Evolutionary conservation across 2,329 filamentous ascomycete species (phyloP), one percentile per base, ranked within the genome.

Genomic region (Fusarium humuli): DNA sequence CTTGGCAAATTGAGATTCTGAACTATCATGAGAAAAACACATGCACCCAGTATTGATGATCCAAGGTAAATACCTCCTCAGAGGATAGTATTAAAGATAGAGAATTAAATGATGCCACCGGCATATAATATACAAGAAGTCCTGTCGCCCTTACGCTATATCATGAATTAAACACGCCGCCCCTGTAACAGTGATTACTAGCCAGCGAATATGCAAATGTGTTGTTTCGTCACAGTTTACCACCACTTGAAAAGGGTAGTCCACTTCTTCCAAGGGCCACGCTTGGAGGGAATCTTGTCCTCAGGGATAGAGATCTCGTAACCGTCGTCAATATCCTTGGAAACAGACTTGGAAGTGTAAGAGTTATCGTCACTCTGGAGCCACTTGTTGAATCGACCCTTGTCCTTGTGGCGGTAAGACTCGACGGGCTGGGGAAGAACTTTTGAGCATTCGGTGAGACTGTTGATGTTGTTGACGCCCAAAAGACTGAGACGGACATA

Each of bases 401-500:
- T 61, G 22, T 77, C 76, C 40, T 66, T 63, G 48, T 66, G 59
- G 11, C 37, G 29, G 59, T 65, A 76, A 20, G 25, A 58, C 9
- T 46, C 64, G 34, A 68, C 56, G 18, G 72, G 68, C n/a, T 75
- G 73, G 6, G 83, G 86, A 12, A 88, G 76, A 5, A 84, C 84
- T 69, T 83, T 82, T 12, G 84, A 86, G 80, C 86, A 88, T 67
- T 88, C 86, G 18, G 82, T 85, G 45, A 88, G 77, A 23, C 79
- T 75, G 75, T 88, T 88, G 75, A 88, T 84, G 72, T 87, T 87
- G 71, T 85, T 81, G 16, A 88, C 85, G 5, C 86, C 87, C 13
- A 89, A 82, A 5, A 88, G 77, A 32, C 83, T 85, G 40, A 89
- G 79, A 23, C 86, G 84, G 46, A 87, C 80, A 69, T 88, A 88